Evolutionary conservation across 2,329 filamentous ascomycete genomes (phyloP).

Genomic region (Aspergillus tamarii): DNA sequence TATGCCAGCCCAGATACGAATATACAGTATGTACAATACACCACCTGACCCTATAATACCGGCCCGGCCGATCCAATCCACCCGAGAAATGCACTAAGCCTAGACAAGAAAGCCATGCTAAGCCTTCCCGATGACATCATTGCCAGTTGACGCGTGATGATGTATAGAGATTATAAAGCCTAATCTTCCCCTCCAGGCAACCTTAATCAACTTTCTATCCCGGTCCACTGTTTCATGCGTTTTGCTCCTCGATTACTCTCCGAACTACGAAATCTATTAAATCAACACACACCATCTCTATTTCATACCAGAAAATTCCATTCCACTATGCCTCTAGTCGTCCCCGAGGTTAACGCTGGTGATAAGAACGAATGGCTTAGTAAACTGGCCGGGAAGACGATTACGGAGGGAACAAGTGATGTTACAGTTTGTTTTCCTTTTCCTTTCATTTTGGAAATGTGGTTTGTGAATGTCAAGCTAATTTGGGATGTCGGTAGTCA

Average conservation of each 20-base stretch:
- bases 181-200: neutral
- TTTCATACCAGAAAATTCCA: neutral
- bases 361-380: slow-evolving; percentile 46
- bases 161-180: neutral
- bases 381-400: slow-evolving; percentile 52
- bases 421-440: slow-evolving; percentile 31
- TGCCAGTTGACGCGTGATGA: neutral
- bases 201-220: neutral
- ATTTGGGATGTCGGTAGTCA: slow-evolving; percentile 29
- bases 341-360: slow-evolving; percentile 45
- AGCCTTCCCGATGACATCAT: neutral
- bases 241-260: neutral
- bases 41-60: neutral
- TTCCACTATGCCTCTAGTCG: slow-evolving; percentile 50
- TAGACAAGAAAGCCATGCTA: neutral
- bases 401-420: slow-evolving; percentile 42
- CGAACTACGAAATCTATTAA: neutral
- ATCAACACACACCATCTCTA: neutral
- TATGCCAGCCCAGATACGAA: too few relatives aligned
- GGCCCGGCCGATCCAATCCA: neutral
- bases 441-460: too few relatives aligned
- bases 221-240: neutral
- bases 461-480: neutral
- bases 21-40: too few relatives aligned
- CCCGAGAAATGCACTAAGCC: neutral